A percentile compares a stretch with the other conserved stretches of the same genome.
Conservation (phyloP, 2,329 filamentous ascomycete species). For the Alternaria gaisen region DNA sequence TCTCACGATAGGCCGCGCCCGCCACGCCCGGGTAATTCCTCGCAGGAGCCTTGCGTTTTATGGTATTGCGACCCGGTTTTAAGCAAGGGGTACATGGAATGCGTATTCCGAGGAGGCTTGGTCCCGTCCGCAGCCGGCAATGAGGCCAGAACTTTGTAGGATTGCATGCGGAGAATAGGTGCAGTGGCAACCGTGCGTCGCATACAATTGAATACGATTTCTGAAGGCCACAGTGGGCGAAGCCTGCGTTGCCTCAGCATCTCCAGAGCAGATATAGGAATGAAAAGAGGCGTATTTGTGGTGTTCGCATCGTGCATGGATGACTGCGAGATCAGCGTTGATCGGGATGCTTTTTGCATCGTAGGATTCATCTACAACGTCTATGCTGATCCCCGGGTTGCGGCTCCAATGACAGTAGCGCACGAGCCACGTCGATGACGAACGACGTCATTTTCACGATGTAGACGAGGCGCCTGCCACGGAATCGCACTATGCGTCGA, state of each 20-base stretch:
- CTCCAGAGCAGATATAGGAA: too few relatives aligned
- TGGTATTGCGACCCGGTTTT: slow-evolving; percentile 4
- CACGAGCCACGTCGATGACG: slow-evolving; percentile 13
- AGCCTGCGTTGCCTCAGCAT: not conserved
- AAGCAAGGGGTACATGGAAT: slow-evolving; percentile 3
- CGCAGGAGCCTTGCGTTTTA: slow-evolving; percentile 12
- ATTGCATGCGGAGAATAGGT: not conserved
- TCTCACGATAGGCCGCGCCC: slow-evolving; percentile 22
- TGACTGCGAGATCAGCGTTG: not conserved
- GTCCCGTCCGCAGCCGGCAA: not conserved
- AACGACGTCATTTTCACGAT: slow-evolving; percentile 24
- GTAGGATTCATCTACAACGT: not conserved
- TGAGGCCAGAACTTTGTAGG: slow-evolving; percentile 1
- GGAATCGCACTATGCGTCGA: slow-evolving; percentile 13
- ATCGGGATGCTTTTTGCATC: slow-evolving; percentile 1
- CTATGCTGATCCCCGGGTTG: slow-evolving; percentile 14
- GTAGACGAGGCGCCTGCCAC: slow-evolving; percentile 8
- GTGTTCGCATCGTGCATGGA: not conserved
- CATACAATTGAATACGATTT: slow-evolving; percentile 27
- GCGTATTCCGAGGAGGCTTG: slow-evolving; percentile 1
- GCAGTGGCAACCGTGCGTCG: not conserved
- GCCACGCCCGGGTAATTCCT: slow-evolving; percentile 9
- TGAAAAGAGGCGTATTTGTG: not conserved
- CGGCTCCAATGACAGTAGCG: slow-evolving; percentile 24
- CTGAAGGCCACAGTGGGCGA: slow-evolving; percentile 16